Base-by-base conservation (phyloP, 2,329 filamentous ascomycete species). In the Ilyonectria sp. region DNA sequence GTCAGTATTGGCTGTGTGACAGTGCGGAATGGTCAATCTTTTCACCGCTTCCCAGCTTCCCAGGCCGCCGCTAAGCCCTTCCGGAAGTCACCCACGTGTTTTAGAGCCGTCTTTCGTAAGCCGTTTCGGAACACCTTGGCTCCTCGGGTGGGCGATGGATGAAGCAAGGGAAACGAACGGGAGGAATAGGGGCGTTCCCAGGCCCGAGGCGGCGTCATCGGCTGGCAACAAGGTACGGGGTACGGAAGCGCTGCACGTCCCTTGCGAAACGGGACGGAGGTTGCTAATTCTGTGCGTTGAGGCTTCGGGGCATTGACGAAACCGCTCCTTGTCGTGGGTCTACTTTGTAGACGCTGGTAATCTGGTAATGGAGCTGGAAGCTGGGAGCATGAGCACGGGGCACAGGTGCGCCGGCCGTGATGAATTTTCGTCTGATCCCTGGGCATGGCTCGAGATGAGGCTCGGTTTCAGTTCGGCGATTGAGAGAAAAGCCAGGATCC, bases 51-150 rank as follows among this genome's bases (percentile, higher is more conserved):
- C 26, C 67, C 55, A 53, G 72, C 61, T 40, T 40, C 13, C 13
- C 37, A 40, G 37, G 67, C 71, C 53, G 62, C 74, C 71, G 63
- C 74, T 76, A 76, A 76, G 67, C 74, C 67, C 35, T 76, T 75
- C 68, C 71, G 74, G 74, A 74, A 76, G 65, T 63, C 60, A 61
- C 67, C 74, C 74, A 76, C 74, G 74, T 76, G 74, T 76, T 75
- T 75, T 66, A 57, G 61, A 53, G 57, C 31, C 59, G 68, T 56
- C 57, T 67, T 53, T 65, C 68, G 57, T 70, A 63, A 74, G 67
- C 63, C 70, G 60, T 68, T 71, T 71, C 63, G 50, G 67, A 62
- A 54, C 67, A 67, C 9, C 2, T 6, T 67, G 59, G 62, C 55
- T 61, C 6, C 37, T 65, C 64, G 60, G 65, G 64, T 65, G 50